phyloP scores from a whole-genome alignment of 768 basidiomycete genomes.

The Rickenella mellea region DNA sequence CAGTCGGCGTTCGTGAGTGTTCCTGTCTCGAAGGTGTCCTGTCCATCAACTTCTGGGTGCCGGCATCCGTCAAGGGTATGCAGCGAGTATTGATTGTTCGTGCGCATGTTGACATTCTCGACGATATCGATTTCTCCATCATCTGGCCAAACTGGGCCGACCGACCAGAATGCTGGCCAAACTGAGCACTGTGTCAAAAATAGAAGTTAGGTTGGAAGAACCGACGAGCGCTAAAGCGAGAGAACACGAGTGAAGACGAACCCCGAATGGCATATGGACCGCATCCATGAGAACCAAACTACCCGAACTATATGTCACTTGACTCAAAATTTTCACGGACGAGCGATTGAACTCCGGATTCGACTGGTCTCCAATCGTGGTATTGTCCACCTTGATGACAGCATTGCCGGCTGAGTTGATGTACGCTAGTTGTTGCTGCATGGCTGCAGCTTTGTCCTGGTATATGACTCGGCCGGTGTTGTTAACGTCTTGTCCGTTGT shows the following conservation, averaged over 20 bases:
- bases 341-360: constrained; percentile 14
- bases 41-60: constrained; percentile 15
- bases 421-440: constrained; percentile 12
- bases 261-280: constrained; percentile 4
- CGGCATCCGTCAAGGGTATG: constrained; percentile 30
- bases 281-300: constrained; percentile 5
- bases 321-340: background rate
- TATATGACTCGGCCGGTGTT: constrained; percentile 16
- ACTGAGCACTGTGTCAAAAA: constrained; percentile 40
- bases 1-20: constrained; percentile 20
- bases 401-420: constrained; percentile 23
- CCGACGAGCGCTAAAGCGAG: too few species aligned
- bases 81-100: constrained; percentile 32
- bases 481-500: constrained; percentile 1
- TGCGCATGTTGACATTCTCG: constrained; percentile 34
- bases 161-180: constrained; percentile 38
- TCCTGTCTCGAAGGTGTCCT: constrained; percentile 9
- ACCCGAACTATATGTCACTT: background rate
- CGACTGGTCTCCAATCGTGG: constrained; percentile 11
- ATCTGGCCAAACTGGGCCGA: constrained; percentile 53
- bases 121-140: constrained; percentile 40
- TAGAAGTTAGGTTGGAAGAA: background rate
- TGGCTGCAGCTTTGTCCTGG: background rate
- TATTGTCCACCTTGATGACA: constrained; percentile 26
- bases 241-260: background rate